These are phyloP conservation scores for Inga leiocalycina DNA, from an alignment of 306 rosid species.

Conservation along the genomic window DNA sequence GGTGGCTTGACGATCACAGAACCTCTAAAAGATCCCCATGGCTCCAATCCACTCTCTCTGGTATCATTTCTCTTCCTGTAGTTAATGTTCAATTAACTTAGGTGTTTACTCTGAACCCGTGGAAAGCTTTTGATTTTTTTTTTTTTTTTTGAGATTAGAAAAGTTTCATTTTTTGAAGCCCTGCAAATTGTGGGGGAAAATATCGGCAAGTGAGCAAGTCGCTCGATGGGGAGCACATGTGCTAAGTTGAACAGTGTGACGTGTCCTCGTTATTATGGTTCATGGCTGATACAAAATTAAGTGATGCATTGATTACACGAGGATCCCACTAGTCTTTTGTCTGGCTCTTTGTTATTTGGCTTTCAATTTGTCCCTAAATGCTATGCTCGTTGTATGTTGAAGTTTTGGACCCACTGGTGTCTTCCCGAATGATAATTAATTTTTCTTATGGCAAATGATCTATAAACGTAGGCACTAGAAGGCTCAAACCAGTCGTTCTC, in stretches of 20 bases:
- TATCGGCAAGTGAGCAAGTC: not conserved
- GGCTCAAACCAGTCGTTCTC: not conserved
- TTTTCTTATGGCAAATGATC: not conserved
- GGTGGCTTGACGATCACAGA: constrained; percentile 75
- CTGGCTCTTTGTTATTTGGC: constrained; percentile 7
- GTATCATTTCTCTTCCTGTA: constrained; percentile 36
- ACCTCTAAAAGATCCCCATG: constrained; percentile 61
- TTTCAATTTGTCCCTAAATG: constrained; percentile 25
- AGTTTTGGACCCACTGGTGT: constrained; percentile 38
- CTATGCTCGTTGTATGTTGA: constrained; percentile 14
- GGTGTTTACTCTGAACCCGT: not conserved
- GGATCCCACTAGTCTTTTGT: constrained; percentile 34
- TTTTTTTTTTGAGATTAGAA: not conserved
- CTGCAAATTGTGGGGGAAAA: not conserved
- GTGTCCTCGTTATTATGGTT: constrained; percentile 6
- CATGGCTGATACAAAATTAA: constrained; percentile 22
- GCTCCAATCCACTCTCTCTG: constrained; percentile 79
- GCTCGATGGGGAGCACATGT: not conserved
- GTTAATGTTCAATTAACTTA: not conserved
- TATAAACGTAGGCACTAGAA: not conserved
- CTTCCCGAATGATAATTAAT: constrained; percentile 23
- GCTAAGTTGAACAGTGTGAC: not conserved
- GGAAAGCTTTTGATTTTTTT: not conserved
- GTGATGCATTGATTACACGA: constrained; percentile 35
- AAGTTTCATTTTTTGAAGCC: not conserved